Percentiles rank a stretch among this genome's conserved stretches.
These are phyloP conservation scores for Basipetospora chlamydospora DNA, from an alignment of 2,329 filamentous ascomycete genomes.

Conservation along the genomic window DNA sequence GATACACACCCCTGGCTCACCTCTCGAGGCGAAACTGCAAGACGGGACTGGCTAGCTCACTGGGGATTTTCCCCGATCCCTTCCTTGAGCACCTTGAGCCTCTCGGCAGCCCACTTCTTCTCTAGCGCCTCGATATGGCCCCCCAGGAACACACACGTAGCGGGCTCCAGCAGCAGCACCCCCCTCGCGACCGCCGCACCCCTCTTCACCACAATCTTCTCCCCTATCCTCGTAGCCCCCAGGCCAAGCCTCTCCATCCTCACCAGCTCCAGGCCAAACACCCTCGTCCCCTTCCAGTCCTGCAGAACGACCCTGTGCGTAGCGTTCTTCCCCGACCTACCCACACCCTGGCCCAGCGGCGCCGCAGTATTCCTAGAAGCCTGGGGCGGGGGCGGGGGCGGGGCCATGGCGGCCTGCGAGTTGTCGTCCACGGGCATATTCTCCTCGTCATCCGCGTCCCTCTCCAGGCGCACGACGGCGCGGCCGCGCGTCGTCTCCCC, in stretches of 20 bases:
- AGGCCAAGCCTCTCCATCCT: slow-evolving; percentile 51
- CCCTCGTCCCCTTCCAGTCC: slow-evolving; percentile 55
- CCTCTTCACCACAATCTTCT: slow-evolving; percentile 62
- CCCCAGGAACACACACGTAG: slow-evolving; percentile 57
- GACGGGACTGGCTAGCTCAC: too few species aligned
- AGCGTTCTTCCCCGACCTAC: slow-evolving; percentile 25
- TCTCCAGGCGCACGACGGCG: slow-evolving; percentile 61
- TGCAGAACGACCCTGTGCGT: slow-evolving; percentile 74
- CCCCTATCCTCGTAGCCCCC: slow-evolving; percentile 55
- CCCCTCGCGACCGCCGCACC: slow-evolving; percentile 57
- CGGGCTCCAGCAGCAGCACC: slow-evolving; percentile 61
- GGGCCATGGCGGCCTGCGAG: slow-evolving; percentile 4
- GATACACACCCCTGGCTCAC: too few species aligned
- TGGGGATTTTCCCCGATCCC: slow-evolving; percentile 33
- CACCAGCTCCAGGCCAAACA: slow-evolving; percentile 59
- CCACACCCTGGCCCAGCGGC: slow-evolving; percentile 7
- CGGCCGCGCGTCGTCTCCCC: slow-evolving; percentile 63
- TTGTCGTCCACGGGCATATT: slow-evolving; percentile 28
- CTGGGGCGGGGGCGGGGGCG: slow-evolving; percentile 6
- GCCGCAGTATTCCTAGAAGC: too few species aligned
- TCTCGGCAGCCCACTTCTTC: slow-evolving; percentile 56
- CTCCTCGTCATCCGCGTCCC: slow-evolving; percentile 28
- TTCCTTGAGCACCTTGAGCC: slow-evolving; percentile 54
- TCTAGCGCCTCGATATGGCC: slow-evolving; percentile 78
- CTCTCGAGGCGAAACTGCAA: too few species aligned